These are phyloP conservation scores for Wickerhamiella allomyrinae DNA, from an alignment of 805 yeast genomes.

Conservation along the genomic window DNA sequence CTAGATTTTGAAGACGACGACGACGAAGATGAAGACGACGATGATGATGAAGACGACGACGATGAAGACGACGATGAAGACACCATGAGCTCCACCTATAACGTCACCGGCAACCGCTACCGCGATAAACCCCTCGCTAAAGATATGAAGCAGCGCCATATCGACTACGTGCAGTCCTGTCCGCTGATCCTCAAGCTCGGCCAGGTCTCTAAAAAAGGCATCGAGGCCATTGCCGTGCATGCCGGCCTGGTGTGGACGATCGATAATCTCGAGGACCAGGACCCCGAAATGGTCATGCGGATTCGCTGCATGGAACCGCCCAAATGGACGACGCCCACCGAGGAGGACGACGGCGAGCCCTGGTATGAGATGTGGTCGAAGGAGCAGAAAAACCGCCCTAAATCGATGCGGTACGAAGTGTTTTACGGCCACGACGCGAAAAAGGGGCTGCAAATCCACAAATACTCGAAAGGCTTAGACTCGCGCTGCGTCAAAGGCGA, in stretches of 20 bases:
- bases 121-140: slow-evolving; percentile 36
- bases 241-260: slow-evolving; percentile 68
- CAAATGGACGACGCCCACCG: slow-evolving; percentile 43
- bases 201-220: slow-evolving; percentile 29
- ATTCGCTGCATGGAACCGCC: slow-evolving; percentile 60
- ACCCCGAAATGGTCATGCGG: slow-evolving; percentile 48
- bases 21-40: neutral
- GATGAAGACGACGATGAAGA: neutral
- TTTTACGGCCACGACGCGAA: slow-evolving; percentile 85
- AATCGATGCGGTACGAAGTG: slow-evolving; percentile 29
- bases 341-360: slow-evolving; percentile 30
- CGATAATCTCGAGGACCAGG: slow-evolving; percentile 37
- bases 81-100: neutral
- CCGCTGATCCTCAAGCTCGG: slow-evolving; percentile 54
- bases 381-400: slow-evolving; percentile 23
- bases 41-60: no score
- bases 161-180: slow-evolving; percentile 44
- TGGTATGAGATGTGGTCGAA: slow-evolving; percentile 48
- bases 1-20: neutral
- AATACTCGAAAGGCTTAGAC: slow-evolving; percentile 68
- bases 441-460: slow-evolving; percentile 50
- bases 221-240: slow-evolving; percentile 53
- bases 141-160: slow-evolving; percentile 43
- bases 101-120: slow-evolving; percentile 20
- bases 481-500: slow-evolving; percentile 71